These are phyloP conservation scores for Silene noctiflora DNA, from an alignment of 179 eudicot species.

Conservation along the genomic window DNA sequence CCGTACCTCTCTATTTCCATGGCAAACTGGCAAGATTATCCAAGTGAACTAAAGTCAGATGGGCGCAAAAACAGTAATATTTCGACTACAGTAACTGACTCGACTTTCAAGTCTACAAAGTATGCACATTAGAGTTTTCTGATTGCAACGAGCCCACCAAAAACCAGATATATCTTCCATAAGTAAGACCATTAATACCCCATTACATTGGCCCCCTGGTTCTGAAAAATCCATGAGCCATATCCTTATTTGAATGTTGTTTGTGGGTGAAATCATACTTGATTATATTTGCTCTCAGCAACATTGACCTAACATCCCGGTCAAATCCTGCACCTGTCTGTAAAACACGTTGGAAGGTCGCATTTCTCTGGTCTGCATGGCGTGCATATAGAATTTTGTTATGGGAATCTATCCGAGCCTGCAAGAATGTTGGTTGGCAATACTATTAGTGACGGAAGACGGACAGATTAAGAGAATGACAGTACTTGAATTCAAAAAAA, in stretches of 20 bases:
- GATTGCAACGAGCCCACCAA: background rate
- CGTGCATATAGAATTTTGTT: conserved; percentile 93
- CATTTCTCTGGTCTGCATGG: conserved; percentile 95
- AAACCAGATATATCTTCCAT: conserved; percentile 11
- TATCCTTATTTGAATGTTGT: conserved; percentile 46
- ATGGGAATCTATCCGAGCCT: conserved; percentile 97
- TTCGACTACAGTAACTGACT: background rate
- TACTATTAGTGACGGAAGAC: background rate
- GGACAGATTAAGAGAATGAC: background rate
- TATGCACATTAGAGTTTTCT: conserved; percentile 25
- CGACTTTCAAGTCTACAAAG: conserved; percentile 13
- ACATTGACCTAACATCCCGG: conserved; percentile 76
- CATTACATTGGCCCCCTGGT: background rate
- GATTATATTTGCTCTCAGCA: conserved; percentile 72
- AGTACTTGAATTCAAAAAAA: background rate
- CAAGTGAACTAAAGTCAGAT: background rate
- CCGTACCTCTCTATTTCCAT: conserved; percentile 11
- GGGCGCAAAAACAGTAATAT: background rate
- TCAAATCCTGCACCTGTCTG: conserved; percentile 86
- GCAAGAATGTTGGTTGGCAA: conserved; percentile 24
- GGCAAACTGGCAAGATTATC: background rate
- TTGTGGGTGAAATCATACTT: conserved; percentile 61
- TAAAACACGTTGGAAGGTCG: conserved; percentile 81
- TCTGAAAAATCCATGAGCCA: conserved; percentile 18
- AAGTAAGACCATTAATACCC: background rate